A percentile compares a stretch with the other conserved stretches of the same genome.
phyloP scores from a whole-genome alignment of 2,329 filamentous ascomycete species.

The Fusarium sp. region DNA sequence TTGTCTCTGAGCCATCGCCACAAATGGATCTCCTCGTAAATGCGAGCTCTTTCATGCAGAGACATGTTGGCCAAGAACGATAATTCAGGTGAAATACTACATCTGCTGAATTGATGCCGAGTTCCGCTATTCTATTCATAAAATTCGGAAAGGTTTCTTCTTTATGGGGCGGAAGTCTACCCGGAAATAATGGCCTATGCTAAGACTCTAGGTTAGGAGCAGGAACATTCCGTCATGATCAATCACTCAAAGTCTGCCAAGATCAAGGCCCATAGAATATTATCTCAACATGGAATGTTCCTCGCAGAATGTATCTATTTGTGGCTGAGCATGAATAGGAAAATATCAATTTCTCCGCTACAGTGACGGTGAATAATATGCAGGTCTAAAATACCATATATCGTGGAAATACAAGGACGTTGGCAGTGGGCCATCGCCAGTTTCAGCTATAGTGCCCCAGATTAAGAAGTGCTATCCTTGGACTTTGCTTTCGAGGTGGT shows the following conservation, averaged over 20 bases:
- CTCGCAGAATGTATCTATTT: not conserved
- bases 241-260: slow-evolving; percentile 7
- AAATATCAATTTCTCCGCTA: not conserved
- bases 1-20: not conserved
- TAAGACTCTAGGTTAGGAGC: slow-evolving; percentile 7
- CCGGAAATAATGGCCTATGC: not conserved
- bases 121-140: not conserved
- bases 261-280: slow-evolving; percentile 1
- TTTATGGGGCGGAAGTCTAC: not conserved
- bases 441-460: slow-evolving; percentile 9
- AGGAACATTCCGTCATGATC: not conserved
- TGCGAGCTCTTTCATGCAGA: slow-evolving; percentile 2
- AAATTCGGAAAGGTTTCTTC: not conserved
- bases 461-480: not conserved
- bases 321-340: not conserved
- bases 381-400: not conserved
- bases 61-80: not conserved
- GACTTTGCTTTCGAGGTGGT: not conserved
- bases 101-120: slow-evolving; percentile 13
- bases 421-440: not conserved
- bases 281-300: not conserved
- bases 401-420: slow-evolving; percentile 5
- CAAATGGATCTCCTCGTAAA: slow-evolving; percentile 4
- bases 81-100: not conserved
- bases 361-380: not conserved